These are phyloP conservation scores for Raddia distichophylla DNA, from an alignment of 176 grass and related monocot species.

Conservation along the genomic window DNA sequence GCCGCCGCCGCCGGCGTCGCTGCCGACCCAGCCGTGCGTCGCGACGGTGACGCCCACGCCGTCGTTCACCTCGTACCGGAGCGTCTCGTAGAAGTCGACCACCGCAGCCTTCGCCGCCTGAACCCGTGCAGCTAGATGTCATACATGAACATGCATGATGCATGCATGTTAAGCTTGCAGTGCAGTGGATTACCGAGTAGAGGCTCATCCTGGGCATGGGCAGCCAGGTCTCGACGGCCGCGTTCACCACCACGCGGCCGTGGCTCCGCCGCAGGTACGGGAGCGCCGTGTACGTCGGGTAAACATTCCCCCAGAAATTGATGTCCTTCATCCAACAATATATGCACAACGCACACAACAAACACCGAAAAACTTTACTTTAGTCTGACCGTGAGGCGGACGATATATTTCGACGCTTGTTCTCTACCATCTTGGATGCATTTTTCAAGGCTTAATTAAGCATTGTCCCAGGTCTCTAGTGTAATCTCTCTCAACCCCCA, in stretches of 20 bases:
- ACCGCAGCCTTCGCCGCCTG: slow-evolving; percentile 88
- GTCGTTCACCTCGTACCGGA: slow-evolving; percentile 77
- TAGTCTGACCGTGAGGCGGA: too few species aligned
- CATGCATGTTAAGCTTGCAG: too few species aligned
- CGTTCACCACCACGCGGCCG: slow-evolving; percentile 78
- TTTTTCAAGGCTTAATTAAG: too few species aligned
- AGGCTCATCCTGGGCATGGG: slow-evolving; percentile 93
- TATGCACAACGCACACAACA: too few species aligned
- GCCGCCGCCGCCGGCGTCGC: slow-evolving; percentile 50
- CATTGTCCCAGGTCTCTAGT: too few species aligned
- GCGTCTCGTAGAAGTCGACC: slow-evolving; percentile 86
- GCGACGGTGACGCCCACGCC: slow-evolving; percentile 74
- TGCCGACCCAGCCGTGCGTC: slow-evolving; percentile 79
- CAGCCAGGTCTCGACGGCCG: slow-evolving; percentile 81
- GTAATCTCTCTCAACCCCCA: too few species aligned
- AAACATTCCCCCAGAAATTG: slow-evolving; percentile 97
- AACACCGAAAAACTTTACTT: too few species aligned
- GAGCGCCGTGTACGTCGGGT: slow-evolving; percentile 78
- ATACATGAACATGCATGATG: too few species aligned
- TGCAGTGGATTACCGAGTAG: too few species aligned
- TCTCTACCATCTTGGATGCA: too few species aligned
- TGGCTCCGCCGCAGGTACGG: slow-evolving; percentile 65
- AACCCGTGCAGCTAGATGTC: background rate
- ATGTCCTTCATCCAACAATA: slow-evolving; percentile 47
- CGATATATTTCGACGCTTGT: too few species aligned